These are phyloP conservation scores for Saccharomycodes ludwigii DNA, from an alignment of 805 yeast species.

Conservation along the genomic window DNA sequence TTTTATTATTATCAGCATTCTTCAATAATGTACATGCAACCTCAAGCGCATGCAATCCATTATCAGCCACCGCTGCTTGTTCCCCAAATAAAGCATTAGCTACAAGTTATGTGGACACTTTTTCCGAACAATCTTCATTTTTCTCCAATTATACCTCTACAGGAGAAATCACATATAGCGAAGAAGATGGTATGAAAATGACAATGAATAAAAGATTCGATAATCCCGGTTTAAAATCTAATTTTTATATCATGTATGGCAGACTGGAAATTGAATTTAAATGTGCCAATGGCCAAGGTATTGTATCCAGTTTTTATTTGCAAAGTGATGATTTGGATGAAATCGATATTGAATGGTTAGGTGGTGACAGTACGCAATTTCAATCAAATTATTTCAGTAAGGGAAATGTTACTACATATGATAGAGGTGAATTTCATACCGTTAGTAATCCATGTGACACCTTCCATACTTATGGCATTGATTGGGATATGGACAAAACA, in stretches of 20 bases:
- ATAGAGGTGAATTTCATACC: slow-evolving; percentile 63
- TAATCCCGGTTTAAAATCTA: slow-evolving; percentile 66
- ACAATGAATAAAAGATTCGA: slow-evolving; percentile 52
- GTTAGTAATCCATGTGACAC: slow-evolving; percentile 42
- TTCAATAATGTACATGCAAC: too few species aligned
- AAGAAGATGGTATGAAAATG: slow-evolving; percentile 48
- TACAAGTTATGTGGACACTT: slow-evolving; percentile 38
- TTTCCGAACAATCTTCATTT: slow-evolving; percentile 32
- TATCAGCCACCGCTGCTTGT: slow-evolving; percentile 24
- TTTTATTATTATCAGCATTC: too few species aligned
- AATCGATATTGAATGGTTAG: slow-evolving; percentile 80
- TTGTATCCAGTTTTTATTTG: slow-evolving; percentile 68
- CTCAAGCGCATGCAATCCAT: slow-evolving; percentile 31
- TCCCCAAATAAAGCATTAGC: slow-evolving; percentile 52
- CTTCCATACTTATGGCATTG: slow-evolving; percentile 71
- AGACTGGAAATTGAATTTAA: slow-evolving; percentile 58
- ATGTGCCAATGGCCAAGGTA: slow-evolving; percentile 69
- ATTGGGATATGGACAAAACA: slow-evolving; percentile 60
- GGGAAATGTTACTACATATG: slow-evolving; percentile 66
- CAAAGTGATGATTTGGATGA: slow-evolving; percentile 84
- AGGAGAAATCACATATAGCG: slow-evolving; percentile 32
- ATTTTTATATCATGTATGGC: slow-evolving; percentile 84
- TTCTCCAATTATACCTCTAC: slow-evolving; percentile 31
- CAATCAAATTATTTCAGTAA: slow-evolving; percentile 75
- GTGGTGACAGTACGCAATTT: slow-evolving; percentile 62